Base-by-base conservation (phyloP, 2,329 filamentous ascomycete species). In the Thelonectria blattea region DNA sequence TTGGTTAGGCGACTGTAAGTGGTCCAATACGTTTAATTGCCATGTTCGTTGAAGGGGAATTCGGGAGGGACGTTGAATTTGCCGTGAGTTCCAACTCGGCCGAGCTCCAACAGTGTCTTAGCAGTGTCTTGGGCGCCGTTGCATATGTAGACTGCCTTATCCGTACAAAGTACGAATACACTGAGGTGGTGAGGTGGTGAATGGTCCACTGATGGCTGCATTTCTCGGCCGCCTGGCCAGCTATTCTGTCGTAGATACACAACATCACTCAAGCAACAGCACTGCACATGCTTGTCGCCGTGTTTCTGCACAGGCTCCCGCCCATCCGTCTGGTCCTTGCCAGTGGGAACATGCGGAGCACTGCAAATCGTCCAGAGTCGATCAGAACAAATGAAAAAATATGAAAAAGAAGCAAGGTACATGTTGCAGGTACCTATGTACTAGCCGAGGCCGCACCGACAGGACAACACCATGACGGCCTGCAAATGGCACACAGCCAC, bases 1-100 rank as follows among this genome's bases (percentile, higher is more conserved):
- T 56, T 52, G 52, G 48, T 34, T 56, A 32, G 52, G 45, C 34
- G 52, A 51, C 24, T 60, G 42, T 56, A 42, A 56, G 32, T 60
- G 48, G 52, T 34, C 56, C 22, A 30, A 24, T 30, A 48, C 34
- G 4, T 55, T n/a, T 24, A 34, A 15, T 43, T 22, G 15, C 32
- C 20, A 30, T 41, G 12, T 27, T 32, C 34, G 37, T 27, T 17
- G 15, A 27, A 30, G 27, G 46, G 27, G 50, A 52, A 53, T 53
- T 43, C 20, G 17, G 41, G 18, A n/a, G 34, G 7, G 18, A 30
- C 27, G 5, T 30, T 30, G 8, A 7, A 30, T 30, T 30, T 30
- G 5, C 27, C 27, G 22, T 9, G 8, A 8, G 27, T 7, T 30
- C 27, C 5, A 30, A 10, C 27, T 6, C 22, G 6, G 22, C 27